Base-by-base conservation (phyloP, 805 yeast genomes). In the Scheffersomyces stipitis region DNA sequence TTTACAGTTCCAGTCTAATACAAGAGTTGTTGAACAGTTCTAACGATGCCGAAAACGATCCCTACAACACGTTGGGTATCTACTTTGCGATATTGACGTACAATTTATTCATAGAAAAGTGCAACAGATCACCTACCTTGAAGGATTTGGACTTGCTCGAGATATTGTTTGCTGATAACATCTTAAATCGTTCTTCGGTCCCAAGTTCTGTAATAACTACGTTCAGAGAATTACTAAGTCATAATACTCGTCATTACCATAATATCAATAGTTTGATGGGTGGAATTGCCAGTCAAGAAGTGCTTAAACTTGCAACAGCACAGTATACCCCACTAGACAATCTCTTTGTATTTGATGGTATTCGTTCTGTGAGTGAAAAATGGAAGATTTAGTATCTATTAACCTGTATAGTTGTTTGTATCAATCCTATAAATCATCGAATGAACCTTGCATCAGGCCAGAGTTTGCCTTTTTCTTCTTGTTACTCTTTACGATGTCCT, bases 261-360 rank as follows among this genome's bases (percentile, higher is more conserved):
- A 83, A 83, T 48, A 70, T 78, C 12, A 64, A 83, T 15, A 71
- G 96, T 4, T 59, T 87, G 3, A 65, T 86, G 46, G 98, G 96
- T 2, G 98, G 96, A 0, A 66, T 90, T 9, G 89, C 79, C 0
- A 82, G 88, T 3, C 96, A 91, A 54, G 99, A 91, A 55, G 80
- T 77, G 4, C 68, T 87, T 34, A 91, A 93, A 61, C 53, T 79
- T 30, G 51, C 86, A 16, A 87, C 96, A 2, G 74, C 76, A 26
- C 98, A 91, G 58, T 89, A 87, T 48, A 70, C 83, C 4, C 95
- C 97, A 1, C 50, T 88, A 29, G 81, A 82, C 45, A 85, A 87
- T 48, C 62, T 81, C 6, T 65, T 83, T 37, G 71, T 83, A 0
- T 89, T 78, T 56, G 93, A 90, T 55, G 96, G 95, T 1, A 64